Conservation (phyloP, 2,329 filamentous ascomycete genomes). For the Epichloe hybrida region DNA sequence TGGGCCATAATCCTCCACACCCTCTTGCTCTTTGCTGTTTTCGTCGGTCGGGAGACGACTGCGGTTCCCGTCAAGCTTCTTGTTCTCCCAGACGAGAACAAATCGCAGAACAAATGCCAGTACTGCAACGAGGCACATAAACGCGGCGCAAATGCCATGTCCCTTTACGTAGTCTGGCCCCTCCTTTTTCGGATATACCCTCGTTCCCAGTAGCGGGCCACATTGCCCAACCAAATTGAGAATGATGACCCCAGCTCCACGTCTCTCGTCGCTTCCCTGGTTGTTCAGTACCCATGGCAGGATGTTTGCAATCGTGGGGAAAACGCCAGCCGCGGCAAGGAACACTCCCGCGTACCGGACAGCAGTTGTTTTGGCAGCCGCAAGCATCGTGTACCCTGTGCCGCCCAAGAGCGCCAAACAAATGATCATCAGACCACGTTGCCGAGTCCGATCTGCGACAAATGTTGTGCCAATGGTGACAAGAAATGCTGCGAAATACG, state of each 20-base stretch:
- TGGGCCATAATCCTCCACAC: constrained; percentile 6
- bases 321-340: constrained; percentile 2
- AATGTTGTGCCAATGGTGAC: constrained; percentile 8
- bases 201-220: constrained; percentile 6
- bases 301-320: constrained; percentile 6
- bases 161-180: constrained; percentile 3
- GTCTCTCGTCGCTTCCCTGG: constrained; percentile 6
- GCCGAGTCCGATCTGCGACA: constrained; percentile 7
- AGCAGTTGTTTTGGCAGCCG: not conserved
- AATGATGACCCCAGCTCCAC: constrained; percentile 4
- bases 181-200: constrained; percentile 3
- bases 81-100: constrained; percentile 6
- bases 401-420: constrained; percentile 5
- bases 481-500: constrained; percentile 7
- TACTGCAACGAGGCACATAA: constrained; percentile 8
- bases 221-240: constrained; percentile 6
- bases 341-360: constrained; percentile 5
- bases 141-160: constrained; percentile 4
- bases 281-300: constrained; percentile 6
- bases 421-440: constrained; percentile 6
- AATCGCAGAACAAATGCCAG: constrained; percentile 4
- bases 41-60: not conserved
- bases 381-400: constrained; percentile 5
- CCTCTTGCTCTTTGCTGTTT: not conserved
- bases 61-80: constrained; percentile 1